These are phyloP conservation scores for Antonospora locustae DNA, from an alignment of 371 early-diverging fungal species.

Conservation along the genomic window DNA sequence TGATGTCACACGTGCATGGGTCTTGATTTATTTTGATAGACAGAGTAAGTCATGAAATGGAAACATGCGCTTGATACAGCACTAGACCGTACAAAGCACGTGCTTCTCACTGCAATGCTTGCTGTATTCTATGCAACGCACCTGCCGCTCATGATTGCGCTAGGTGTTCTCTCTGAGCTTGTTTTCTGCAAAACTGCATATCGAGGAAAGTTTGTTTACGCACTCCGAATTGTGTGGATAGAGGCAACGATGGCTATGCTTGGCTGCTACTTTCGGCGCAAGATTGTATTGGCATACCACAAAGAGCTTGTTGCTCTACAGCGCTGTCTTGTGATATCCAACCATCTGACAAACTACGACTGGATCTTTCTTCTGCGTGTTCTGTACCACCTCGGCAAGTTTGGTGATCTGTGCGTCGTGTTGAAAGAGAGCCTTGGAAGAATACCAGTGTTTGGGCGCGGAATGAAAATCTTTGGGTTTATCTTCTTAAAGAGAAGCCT, in stretches of 20 bases:
- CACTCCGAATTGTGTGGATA: too few relatives aligned
- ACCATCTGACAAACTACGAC: conserved; percentile 48
- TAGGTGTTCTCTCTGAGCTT: too few relatives aligned
- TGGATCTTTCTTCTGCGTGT: conserved; percentile 40
- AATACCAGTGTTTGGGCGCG: conserved; percentile 43
- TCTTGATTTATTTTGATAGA: too few relatives aligned
- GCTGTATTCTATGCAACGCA: too few relatives aligned
- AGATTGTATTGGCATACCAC: conserved; percentile 31
- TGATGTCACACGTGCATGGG: too few relatives aligned
- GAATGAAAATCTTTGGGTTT: conserved; percentile 44
- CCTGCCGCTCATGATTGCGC: too few relatives aligned
- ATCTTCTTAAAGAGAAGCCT: conserved; percentile 47
- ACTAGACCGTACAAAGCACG: too few relatives aligned
- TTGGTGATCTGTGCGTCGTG: conserved; percentile 26
- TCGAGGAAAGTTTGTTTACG: too few relatives aligned
- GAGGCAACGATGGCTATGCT: conserved; percentile 22
- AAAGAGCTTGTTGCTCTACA: conserved; percentile 17
- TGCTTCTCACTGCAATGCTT: too few relatives aligned
- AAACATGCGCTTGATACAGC: too few relatives aligned
- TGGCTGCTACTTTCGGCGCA: conserved; percentile 27
- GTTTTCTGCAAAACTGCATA: too few relatives aligned
- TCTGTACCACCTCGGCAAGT: conserved; percentile 21
- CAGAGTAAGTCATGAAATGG: too few relatives aligned
- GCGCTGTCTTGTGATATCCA: conserved; percentile 42
- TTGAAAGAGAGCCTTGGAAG: conserved; percentile 36